A percentile compares a stretch with the other conserved stretches of the same genome.
phyloP scores from a whole-genome alignment of 305 asterid species.

The Coffea humblotiana region DNA sequence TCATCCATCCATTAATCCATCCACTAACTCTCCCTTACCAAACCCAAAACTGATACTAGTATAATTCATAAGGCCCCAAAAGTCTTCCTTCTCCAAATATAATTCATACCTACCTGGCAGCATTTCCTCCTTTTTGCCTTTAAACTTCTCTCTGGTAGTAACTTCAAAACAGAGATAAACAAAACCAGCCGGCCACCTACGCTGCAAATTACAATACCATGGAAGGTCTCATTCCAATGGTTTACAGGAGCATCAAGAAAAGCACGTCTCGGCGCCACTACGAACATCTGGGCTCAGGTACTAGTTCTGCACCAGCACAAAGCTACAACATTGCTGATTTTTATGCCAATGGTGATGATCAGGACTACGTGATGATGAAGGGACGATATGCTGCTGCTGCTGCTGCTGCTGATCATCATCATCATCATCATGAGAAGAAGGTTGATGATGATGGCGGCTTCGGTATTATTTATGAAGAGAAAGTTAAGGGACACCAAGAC shows the following conservation, averaged over 20 bases:
- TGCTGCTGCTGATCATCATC: no score
- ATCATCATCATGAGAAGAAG: neutral
- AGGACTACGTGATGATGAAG: conserved; percentile 5
- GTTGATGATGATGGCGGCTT: neutral
- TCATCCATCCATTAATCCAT: no score
- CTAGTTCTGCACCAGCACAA: conserved; percentile 16
- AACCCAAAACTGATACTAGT: neutral
- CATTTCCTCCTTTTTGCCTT: neutral
- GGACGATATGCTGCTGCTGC: neutral
- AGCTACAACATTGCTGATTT: conserved; percentile 45
- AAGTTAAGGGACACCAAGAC: conserved; percentile 1
- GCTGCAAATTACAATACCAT: conserved; percentile 15
- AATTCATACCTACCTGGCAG: neutral
- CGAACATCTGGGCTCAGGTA: conserved; percentile 47
- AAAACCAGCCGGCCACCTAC: no score
- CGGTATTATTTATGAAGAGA: conserved; percentile 3
- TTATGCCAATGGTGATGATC: conserved; percentile 31
- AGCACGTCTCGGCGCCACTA: conserved; percentile 42
- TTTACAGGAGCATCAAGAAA: conserved; percentile 49
- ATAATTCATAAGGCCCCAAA: no score
- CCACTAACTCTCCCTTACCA: neutral
- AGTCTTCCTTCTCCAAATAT: no score
- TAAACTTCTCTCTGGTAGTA: no score
- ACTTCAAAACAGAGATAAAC: neutral
- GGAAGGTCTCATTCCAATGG: conserved; percentile 74